Percentiles rank a stretch among this genome's conserved stretches.
phyloP scores from a whole-genome alignment of 768 basidiomycete species.

The Lactarius indigo region DNA sequence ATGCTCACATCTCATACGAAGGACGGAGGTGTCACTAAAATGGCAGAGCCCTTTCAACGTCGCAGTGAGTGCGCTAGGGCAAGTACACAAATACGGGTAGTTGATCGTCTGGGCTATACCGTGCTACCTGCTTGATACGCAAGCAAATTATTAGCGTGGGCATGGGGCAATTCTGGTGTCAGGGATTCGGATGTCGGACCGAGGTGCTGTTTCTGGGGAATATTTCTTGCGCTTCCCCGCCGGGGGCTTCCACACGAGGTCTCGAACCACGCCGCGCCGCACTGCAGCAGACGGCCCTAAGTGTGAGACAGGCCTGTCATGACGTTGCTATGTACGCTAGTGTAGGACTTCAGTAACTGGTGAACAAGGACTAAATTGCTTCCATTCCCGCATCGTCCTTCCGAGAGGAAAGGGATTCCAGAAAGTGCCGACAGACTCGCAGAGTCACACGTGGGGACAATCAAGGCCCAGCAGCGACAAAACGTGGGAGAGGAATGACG shows the following conservation, averaged over 20 bases:
- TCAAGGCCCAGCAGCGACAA: conserved; percentile 1
- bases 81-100: not conserved
- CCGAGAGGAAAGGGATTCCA: not conserved
- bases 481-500: conserved; percentile 13
- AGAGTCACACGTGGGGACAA: not conserved
- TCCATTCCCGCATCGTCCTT: not conserved
- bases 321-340: not conserved
- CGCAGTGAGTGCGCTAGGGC: not conserved
- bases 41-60: not conserved
- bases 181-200: conserved; percentile 17
- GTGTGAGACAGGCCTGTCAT: not conserved
- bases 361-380: not conserved
- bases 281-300: not conserved
- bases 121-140: not conserved
- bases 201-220: not conserved
- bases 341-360: not conserved
- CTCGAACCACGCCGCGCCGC: not conserved
- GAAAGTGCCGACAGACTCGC: not conserved
- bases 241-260: not conserved
- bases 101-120: not conserved
- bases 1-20: not conserved
- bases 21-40: not conserved
- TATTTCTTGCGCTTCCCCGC: not conserved
- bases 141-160: not conserved
- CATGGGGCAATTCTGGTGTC: not conserved